Evolutionary conservation across 176 grass and related monocot genomes (phyloP), one percentile per base, ranked within the genome.

Genomic region (Tuctoria greenei): DNA sequence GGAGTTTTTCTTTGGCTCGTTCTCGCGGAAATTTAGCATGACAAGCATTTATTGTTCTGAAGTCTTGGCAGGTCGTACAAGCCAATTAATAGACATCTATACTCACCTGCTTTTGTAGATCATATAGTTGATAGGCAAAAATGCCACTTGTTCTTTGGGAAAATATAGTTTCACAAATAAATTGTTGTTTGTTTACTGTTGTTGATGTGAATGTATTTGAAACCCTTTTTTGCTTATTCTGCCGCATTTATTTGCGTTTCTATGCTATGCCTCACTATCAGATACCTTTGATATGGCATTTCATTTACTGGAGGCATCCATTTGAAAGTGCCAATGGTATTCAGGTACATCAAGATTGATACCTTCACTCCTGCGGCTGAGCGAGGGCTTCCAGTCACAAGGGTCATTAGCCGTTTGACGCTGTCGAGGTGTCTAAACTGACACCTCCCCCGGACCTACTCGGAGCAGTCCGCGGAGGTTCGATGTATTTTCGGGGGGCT

Each of bases 261-360:
- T 14, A 21, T 72, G 74, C 9, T 65, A 13, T 42, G 16, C 12
- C 1, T 71, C 2, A 26, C 36, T 74, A 18, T 42, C 78, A 15
- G 37, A 55, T 60, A 74, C 8, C 62, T 68, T 79, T 43, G 55
- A 56, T 4, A 73, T 41, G 10, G 8, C 1, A 23, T 50, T 49
- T 57, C 60, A 21, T 52, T n/a, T 72, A 31, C 61, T 10, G 13
- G 64, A 83, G 63, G 74, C 79, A 80, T 79, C 41, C 58, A 54
- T 80, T 91, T 88, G 86, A 88, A 76, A 16, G 57, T 80, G 64
- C 38, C 47, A 62, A 75, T 88, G 50, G 61, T 72, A 76, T 92
- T 82, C 86, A 98, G 91, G 91, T 98, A 98, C 84, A 86, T 86
- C 82, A 98, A 98, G 82, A 95, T 98, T 81, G 95, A 95, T 76